Evolutionary conservation across 164 flowering plant species (phyloP).

Genomic region (Stephania yunnanensis): DNA sequence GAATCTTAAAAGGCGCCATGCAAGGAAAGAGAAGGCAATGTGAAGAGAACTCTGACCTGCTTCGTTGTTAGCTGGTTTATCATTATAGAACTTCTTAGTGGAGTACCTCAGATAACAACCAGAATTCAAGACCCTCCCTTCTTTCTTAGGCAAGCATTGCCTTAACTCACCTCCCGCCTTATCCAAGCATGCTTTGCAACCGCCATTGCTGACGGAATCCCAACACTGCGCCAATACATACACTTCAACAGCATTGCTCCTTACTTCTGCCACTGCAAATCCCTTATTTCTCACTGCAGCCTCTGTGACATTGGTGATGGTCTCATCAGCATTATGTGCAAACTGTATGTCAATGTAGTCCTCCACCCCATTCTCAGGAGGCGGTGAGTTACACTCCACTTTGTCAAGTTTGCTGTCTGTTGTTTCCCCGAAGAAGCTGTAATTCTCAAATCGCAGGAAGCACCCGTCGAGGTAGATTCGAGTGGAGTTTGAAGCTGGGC

Average conservation of each 20-base stretch:
- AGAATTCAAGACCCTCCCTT: conserved; percentile 56
- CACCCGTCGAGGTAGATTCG: conserved; percentile 51
- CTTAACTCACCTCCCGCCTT: conserved; percentile 29
- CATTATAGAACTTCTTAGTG: conserved; percentile 34
- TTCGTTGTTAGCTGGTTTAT: not conserved
- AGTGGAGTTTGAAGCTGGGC: conserved; percentile 44
- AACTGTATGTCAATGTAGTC: conserved; percentile 8
- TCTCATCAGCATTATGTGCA: conserved; percentile 12
- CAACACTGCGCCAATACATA: conserved; percentile 70
- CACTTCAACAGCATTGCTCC: conserved; percentile 17
- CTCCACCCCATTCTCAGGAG: too few relatives aligned
- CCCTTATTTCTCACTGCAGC: conserved; percentile 26
- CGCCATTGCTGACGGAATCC: conserved; percentile 35
- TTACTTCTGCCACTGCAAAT: conserved; percentile 28
- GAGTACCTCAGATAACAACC: conserved; percentile 80
- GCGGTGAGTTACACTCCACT: conserved; percentile 23
- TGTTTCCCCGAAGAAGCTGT: conserved; percentile 37
- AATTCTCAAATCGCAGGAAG: conserved; percentile 51
- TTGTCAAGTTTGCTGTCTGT: conserved; percentile 15
- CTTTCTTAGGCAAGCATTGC: conserved; percentile 34
- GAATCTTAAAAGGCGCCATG: too few relatives aligned
- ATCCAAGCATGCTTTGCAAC: conserved; percentile 53
- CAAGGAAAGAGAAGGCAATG: not conserved
- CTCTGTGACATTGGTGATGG: conserved; percentile 20
- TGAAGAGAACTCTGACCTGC: not conserved